A percentile compares a stretch with the other conserved stretches of the same genome.
Conservation (phyloP, 2,329 filamentous ascomycete genomes). For the Colletotrichum horii region DNA sequence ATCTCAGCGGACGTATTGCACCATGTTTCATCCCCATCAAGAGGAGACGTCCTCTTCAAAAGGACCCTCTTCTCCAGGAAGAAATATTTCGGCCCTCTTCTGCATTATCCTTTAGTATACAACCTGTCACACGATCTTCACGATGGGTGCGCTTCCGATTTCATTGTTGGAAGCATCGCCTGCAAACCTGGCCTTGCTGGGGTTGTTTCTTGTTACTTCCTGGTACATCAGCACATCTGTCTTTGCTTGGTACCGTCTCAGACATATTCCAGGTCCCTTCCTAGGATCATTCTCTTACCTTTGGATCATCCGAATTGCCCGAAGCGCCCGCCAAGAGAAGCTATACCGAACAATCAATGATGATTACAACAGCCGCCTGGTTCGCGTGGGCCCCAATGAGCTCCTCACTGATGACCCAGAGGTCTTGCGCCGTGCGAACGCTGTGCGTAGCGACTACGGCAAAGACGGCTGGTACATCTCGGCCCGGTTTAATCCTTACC, state of each 20-base stretch:
- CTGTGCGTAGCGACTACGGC: slow-evolving; percentile 27
- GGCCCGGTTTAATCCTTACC: slow-evolving; percentile 29
- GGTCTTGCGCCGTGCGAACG: slow-evolving; percentile 32
- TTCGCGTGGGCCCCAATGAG: slow-evolving; percentile 35
- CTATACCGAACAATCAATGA: slow-evolving; percentile 14
- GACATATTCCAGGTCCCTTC: slow-evolving; percentile 14
- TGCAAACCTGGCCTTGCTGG: neutral
- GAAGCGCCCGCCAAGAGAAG: slow-evolving; percentile 27
- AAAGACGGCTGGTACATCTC: slow-evolving; percentile 30
- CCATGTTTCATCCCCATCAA: neutral
- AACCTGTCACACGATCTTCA: neutral
- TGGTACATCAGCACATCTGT: neutral
- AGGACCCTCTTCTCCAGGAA: neutral
- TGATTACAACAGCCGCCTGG: slow-evolving; percentile 28
- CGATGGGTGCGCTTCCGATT: neutral
- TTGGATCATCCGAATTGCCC: slow-evolving; percentile 28
- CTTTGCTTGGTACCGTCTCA: slow-evolving; percentile 29
- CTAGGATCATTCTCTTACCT: slow-evolving; percentile 1
- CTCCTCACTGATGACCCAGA: slow-evolving; percentile 36
- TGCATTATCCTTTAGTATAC: neutral
- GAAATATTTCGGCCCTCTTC: neutral
- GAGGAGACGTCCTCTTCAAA: neutral
- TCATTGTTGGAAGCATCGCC: neutral
- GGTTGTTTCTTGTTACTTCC: neutral
- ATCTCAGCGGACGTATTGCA: neutral